Evolutionary conservation across 129 eudicot genomes (phyloP).

Genomic region (Ambrosia trifida): DNA sequence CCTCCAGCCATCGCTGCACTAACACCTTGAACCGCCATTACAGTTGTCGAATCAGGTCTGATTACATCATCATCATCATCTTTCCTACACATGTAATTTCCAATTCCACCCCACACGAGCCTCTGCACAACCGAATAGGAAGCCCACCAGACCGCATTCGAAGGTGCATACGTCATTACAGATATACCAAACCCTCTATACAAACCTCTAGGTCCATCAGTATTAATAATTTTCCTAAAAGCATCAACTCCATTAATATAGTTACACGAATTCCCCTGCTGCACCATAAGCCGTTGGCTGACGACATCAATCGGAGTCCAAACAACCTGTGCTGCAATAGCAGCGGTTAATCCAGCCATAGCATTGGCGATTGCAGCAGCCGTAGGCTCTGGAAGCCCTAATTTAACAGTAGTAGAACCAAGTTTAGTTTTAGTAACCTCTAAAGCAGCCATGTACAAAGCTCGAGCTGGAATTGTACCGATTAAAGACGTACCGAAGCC

Average conservation of each 20-base stretch:
- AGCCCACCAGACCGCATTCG: constrained; percentile 97
- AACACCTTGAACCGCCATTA: constrained; percentile 77
- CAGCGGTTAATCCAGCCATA: constrained; percentile 78
- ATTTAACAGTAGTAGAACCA: constrained; percentile 46
- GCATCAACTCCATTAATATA: constrained; percentile 78
- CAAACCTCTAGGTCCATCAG: constrained; percentile 78
- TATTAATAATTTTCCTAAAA: constrained; percentile 57
- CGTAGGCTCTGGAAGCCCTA: constrained; percentile 67
- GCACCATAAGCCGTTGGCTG: constrained; percentile 90
- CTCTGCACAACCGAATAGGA: constrained; percentile 81
- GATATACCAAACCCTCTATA: constrained; percentile 97
- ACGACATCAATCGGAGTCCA: constrained; percentile 93
- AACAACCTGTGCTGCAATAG: constrained; percentile 81
- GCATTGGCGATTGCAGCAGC: constrained; percentile 80
- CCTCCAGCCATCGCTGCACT: constrained; percentile 93
- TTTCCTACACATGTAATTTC: constrained; percentile 45
- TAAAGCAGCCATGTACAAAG: constrained; percentile 80
- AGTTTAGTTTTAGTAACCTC: constrained; percentile 82
- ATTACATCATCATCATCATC: constrained; percentile 31
- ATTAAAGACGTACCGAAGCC: constrained; percentile 89
- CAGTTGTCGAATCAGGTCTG: constrained; percentile 57
- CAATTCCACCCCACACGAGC: constrained; percentile 79
- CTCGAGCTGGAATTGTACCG: constrained; percentile 92
- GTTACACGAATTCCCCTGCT: constrained; percentile 54
- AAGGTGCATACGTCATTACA: constrained; percentile 81